Evolutionary conservation across 768 basidiomycete species (phyloP).

Genomic region (Chlorophyllum brunneum): DNA sequence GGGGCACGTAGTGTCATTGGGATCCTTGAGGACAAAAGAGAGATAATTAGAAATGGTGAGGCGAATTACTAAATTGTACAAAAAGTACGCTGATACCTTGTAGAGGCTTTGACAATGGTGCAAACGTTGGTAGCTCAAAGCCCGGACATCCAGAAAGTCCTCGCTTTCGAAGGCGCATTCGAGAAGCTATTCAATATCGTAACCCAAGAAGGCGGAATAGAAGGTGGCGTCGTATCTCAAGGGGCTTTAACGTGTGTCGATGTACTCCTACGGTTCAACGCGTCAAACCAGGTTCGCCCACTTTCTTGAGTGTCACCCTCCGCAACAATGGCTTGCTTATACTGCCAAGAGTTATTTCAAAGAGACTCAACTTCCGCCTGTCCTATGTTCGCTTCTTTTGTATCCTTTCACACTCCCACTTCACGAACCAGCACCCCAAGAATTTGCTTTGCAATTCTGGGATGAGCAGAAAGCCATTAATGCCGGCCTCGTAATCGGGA

Average conservation of each 20-base stretch:
- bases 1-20: constrained; percentile 72
- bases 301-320: neutral
- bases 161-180: constrained; percentile 95
- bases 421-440: constrained; percentile 66
- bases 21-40: constrained; percentile 78
- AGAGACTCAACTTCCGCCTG: constrained; percentile 71
- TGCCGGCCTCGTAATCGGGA: constrained; percentile 69
- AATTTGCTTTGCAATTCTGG: constrained; percentile 96
- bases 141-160: constrained; percentile 92
- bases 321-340: constrained; percentile 16
- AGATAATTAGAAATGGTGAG: constrained; percentile 86
- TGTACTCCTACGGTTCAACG: constrained; percentile 85
- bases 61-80: neutral
- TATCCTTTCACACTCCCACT: constrained; percentile 64
- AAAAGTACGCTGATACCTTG: constrained; percentile 8
- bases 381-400: constrained; percentile 64
- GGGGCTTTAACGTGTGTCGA: constrained; percentile 86
- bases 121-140: constrained; percentile 82
- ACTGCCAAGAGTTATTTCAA: constrained; percentile 86
- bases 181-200: constrained; percentile 92
- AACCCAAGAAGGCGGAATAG: constrained; percentile 83
- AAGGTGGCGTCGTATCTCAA: constrained; percentile 83
- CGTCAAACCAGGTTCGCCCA: constrained; percentile 83
- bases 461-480: constrained; percentile 87
- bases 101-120: constrained; percentile 82